Evolutionary conservation across 2,329 filamentous ascomycete species (phyloP).

Genomic region (Catunica adiposa): DNA sequence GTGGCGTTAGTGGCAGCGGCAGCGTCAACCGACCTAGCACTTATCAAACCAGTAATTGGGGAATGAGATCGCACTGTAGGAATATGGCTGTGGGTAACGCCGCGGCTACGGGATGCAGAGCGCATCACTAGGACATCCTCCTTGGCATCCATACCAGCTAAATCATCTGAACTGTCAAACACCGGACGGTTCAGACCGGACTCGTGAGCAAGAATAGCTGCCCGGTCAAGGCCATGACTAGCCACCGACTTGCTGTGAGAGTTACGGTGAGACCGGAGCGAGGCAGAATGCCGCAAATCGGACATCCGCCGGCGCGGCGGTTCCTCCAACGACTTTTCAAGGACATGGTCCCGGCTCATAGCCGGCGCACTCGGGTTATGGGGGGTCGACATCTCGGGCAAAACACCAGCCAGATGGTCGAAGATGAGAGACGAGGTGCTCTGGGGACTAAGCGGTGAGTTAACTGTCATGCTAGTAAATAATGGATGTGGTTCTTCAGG

Average conservation of each 20-base stretch:
- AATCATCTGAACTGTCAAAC: conserved; percentile 13
- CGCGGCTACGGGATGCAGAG: conserved; percentile 10
- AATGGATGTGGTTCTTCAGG: conserved; percentile 24
- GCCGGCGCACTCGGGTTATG: conserved; percentile 8
- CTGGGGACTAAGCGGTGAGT: conserved; percentile 17
- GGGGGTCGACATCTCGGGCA: conserved; percentile 17
- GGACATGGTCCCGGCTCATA: conserved; percentile 13
- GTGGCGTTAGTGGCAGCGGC: conserved; percentile 6
- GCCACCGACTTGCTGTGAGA: conserved; percentile 10
- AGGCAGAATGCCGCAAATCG: conserved; percentile 11
- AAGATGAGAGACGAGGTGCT: conserved; percentile 20
- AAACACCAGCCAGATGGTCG: conserved; percentile 26
- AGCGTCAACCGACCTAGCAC: neutral
- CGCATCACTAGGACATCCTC: neutral
- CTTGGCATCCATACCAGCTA: neutral
- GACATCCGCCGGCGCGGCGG: conserved; percentile 5
- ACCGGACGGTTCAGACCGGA: conserved; percentile 11
- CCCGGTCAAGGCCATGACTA: neutral
- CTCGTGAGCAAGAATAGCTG: neutral
- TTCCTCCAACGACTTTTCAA: conserved; percentile 13
- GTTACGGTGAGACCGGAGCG: conserved; percentile 12
- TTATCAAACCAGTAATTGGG: neutral
- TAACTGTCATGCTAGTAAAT: conserved; percentile 15
- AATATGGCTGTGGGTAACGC: conserved; percentile 11
- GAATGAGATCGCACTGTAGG: conserved; percentile 6